phyloP scores from a whole-genome alignment of 352 stramenopile species.

The Pythium aquatile region DNA sequence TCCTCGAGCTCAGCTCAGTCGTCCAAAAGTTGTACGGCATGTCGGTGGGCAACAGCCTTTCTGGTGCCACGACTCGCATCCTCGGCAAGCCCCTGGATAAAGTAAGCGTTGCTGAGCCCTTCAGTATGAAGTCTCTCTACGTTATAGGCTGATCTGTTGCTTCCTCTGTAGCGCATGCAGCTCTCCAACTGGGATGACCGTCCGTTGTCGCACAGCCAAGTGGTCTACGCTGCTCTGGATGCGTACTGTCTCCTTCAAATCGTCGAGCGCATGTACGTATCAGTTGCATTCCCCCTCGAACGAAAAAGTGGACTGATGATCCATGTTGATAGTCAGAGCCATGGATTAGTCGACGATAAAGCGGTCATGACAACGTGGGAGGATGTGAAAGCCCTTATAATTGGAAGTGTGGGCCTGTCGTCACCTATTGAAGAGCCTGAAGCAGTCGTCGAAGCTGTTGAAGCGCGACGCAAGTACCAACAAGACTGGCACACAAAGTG shows the following conservation, averaged over 20 bases:
- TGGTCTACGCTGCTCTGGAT: slow-evolving; percentile 63
- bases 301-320: background rate
- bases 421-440: slow-evolving; percentile 25
- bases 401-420: slow-evolving; percentile 28
- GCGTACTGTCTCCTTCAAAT: slow-evolving; percentile 62
- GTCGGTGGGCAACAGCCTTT: slow-evolving; percentile 42
- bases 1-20: slow-evolving; percentile 50
- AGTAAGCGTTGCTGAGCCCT: slow-evolving; percentile 22
- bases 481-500: slow-evolving; percentile 29
- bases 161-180: slow-evolving; percentile 49
- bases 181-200: slow-evolving; percentile 68
- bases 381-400: slow-evolving; percentile 24
- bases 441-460: slow-evolving; percentile 27
- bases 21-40: slow-evolving; percentile 28
- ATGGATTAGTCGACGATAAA: slow-evolving; percentile 21
- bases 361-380: slow-evolving; percentile 27
- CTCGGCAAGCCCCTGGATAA: slow-evolving; percentile 67
- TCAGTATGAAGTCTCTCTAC: background rate
- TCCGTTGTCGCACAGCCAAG: slow-evolving; percentile 46
- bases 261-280: slow-evolving; percentile 42
- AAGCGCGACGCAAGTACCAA: slow-evolving; percentile 33
- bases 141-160: background rate
- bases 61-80: slow-evolving; percentile 34
- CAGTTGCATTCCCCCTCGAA: no score
- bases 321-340: slow-evolving; percentile 1